phyloP scores from a whole-genome alignment of 2,329 filamentous ascomycete genomes.

The Penicillium sp. region DNA sequence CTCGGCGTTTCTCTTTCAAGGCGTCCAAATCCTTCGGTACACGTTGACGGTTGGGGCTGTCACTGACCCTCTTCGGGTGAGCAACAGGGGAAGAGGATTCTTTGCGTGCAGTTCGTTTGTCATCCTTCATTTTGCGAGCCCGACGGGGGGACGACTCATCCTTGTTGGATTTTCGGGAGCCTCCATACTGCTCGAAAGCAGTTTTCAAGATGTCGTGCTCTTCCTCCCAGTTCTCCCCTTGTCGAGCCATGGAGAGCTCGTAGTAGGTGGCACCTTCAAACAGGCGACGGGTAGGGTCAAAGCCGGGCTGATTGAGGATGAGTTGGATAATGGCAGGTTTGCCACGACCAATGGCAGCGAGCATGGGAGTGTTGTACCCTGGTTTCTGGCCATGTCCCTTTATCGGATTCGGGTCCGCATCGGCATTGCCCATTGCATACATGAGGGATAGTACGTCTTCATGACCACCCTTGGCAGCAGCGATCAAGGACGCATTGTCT shows the following conservation, averaged over 20 bases:
- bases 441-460: conserved; percentile 78
- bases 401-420: conserved; percentile 66
- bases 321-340: conserved; percentile 81
- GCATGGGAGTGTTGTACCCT: conserved; percentile 84
- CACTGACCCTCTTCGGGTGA: conserved; percentile 29
- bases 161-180: conserved; percentile 32
- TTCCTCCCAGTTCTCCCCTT: conserved; percentile 83
- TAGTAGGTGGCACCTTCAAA: conserved; percentile 76
- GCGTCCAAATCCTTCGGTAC: conserved; percentile 22
- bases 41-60: conserved; percentile 30
- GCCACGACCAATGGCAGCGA: conserved; percentile 84
- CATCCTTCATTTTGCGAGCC: conserved; percentile 38
- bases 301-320: conserved; percentile 69
- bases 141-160: conserved; percentile 37
- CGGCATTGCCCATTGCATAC: conserved; percentile 61
- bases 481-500: conserved; percentile 83
- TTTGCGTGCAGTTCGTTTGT: conserved; percentile 30
- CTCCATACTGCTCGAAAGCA: conserved; percentile 42
- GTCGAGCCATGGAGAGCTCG: conserved; percentile 76
- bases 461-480: conserved; percentile 87
- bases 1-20: conserved; percentile 28
- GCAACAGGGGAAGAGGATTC: conserved; percentile 41
- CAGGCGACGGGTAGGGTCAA: conserved; percentile 72
- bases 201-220: conserved; percentile 77
- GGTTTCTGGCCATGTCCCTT: conserved; percentile 48